Evolutionary conservation across 2,329 filamentous ascomycete genomes (phyloP).

Genomic region (Septoria linicola): DNA sequence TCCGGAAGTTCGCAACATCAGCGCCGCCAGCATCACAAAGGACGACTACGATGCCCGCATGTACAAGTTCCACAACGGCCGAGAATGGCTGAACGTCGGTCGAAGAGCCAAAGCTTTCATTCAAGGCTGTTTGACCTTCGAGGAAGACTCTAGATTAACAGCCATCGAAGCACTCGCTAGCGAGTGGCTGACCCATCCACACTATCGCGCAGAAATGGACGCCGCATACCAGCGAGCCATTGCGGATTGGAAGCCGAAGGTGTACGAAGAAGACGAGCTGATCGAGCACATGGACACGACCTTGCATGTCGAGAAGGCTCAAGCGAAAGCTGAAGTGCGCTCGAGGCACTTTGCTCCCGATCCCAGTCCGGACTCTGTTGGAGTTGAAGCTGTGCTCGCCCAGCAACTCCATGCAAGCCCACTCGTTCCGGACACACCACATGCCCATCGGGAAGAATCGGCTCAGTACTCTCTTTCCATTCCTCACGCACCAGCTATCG

Average conservation of each 20-base stretch:
- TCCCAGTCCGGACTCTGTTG: background rate
- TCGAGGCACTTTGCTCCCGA: conserved; percentile 19
- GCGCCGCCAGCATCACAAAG: conserved; percentile 37
- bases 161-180: conserved; percentile 55
- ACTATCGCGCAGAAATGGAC: conserved; percentile 49
- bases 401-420: conserved; percentile 8
- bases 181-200: conserved; percentile 56
- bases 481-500: background rate
- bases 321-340: conserved; percentile 2
- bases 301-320: conserved; percentile 6
- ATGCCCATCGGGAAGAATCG: background rate
- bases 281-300: conserved; percentile 25
- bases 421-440: conserved; percentile 1
- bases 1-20: conserved; percentile 27
- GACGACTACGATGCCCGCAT: conserved; percentile 44
- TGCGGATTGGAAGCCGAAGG: conserved; percentile 49
- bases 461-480: background rate
- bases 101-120: conserved; percentile 55
- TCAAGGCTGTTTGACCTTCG: conserved; percentile 49
- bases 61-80: background rate
- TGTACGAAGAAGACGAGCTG: conserved; percentile 10
- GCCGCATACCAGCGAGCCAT: conserved; percentile 52
- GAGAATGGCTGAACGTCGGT: conserved; percentile 42
- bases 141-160: conserved; percentile 53
- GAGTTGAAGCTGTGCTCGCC: background rate